phyloP scores from a whole-genome alignment of 352 stramenopile species.

The Pythium rhizo-oryzae region DNA sequence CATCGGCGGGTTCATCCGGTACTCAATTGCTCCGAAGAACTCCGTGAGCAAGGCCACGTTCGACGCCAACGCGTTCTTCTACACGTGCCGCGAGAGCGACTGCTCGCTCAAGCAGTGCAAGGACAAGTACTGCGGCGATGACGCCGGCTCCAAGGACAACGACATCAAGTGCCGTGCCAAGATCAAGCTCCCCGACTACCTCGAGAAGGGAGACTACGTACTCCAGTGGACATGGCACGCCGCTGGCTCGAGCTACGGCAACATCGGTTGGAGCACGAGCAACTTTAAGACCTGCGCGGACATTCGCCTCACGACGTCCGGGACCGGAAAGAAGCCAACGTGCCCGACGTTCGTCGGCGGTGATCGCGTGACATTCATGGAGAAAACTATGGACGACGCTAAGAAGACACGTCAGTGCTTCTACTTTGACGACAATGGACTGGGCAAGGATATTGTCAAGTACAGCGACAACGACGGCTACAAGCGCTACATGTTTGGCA shows the following conservation, averaged over 20 bases:
- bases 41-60: slow-evolving; percentile 38
- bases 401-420: slow-evolving; percentile 40
- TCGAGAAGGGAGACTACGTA: slow-evolving; percentile 53
- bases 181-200: slow-evolving; percentile 53
- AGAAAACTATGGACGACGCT: slow-evolving; percentile 32
- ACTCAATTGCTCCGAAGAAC: slow-evolving; percentile 39
- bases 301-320: slow-evolving; percentile 47
- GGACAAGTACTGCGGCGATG: slow-evolving; percentile 45
- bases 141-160: slow-evolving; percentile 36
- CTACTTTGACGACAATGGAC: slow-evolving; percentile 61
- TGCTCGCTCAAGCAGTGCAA: slow-evolving; percentile 44
- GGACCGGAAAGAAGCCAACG: slow-evolving; percentile 33
- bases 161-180: slow-evolving; percentile 48
- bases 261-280: slow-evolving; percentile 49
- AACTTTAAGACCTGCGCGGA: slow-evolving; percentile 61
- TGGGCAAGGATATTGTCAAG: slow-evolving; percentile 47
- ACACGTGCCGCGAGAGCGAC: slow-evolving; percentile 56
- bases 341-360: slow-evolving; percentile 55
- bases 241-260: slow-evolving; percentile 52
- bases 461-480: slow-evolving; percentile 44
- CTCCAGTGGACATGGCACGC: slow-evolving; percentile 62
- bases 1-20: slow-evolving; percentile 62
- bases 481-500: slow-evolving; percentile 51
- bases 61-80: slow-evolving; percentile 57
- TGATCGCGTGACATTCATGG: slow-evolving; percentile 53